Percentiles rank a stretch among this genome's conserved stretches.
Conservation (phyloP, 129 eudicot species). For the Apium graveolens region DNA sequence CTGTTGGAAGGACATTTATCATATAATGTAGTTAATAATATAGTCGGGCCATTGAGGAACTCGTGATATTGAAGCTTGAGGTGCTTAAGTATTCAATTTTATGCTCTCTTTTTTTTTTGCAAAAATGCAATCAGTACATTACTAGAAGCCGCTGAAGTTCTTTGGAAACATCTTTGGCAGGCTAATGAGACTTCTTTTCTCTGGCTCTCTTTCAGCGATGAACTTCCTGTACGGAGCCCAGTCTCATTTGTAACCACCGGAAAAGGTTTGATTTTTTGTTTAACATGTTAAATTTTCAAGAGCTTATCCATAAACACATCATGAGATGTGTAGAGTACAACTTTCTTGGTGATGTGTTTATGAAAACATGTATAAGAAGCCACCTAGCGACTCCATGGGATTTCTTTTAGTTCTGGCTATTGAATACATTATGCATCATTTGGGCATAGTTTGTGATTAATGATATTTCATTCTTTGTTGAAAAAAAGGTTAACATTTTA, state of each 20-base stretch:
- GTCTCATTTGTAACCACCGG: not conserved
- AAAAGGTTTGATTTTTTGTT: not conserved
- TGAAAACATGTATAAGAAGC: not conserved
- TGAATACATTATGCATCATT: not conserved
- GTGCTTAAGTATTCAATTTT: not conserved
- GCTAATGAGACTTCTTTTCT: not conserved
- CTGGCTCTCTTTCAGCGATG: constrained; percentile 2
- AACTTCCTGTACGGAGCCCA: not conserved
- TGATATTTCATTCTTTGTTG: not conserved
- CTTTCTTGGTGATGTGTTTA: not conserved
- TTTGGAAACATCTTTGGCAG: not conserved
- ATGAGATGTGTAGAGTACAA: not conserved
- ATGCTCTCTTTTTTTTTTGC: not conserved
- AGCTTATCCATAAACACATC: not conserved
- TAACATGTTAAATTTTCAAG: not conserved
- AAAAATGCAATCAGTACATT: not conserved
- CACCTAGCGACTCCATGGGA: not conserved
- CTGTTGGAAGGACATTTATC: not conserved
- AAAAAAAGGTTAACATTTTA: not conserved
- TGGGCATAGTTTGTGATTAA: not conserved
- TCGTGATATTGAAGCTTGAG: not conserved
- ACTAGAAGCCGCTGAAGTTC: not conserved
- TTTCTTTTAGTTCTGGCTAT: not conserved
- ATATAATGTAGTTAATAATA: not conserved
- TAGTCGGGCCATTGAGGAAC: not conserved